Evolutionary conservation across 495 filamentous ascomycete species (phyloP).

Genomic region (Podospora anserina): DNA sequence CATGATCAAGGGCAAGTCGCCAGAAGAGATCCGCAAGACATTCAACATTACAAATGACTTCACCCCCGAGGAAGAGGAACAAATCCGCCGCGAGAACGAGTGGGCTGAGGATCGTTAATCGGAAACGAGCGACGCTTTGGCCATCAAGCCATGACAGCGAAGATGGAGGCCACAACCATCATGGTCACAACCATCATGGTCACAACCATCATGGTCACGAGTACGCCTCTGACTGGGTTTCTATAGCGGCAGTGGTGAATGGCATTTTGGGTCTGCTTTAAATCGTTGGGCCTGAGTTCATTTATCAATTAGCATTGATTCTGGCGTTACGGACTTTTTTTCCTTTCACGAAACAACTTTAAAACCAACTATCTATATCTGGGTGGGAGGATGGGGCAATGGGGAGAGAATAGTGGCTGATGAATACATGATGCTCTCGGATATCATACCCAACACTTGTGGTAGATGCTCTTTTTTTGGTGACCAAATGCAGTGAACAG

Average conservation of each 20-base stretch:
- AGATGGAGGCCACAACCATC: background rate
- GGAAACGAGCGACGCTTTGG: background rate
- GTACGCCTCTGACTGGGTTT: background rate
- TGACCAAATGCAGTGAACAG: background rate
- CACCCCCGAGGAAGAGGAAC: slow-evolving; percentile 77
- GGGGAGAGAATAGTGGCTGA: background rate
- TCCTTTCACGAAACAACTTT: background rate
- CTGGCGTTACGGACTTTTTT: background rate
- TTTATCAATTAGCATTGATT: background rate
- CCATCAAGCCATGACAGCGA: background rate
- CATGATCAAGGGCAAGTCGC: slow-evolving; percentile 84
- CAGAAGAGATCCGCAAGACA: slow-evolving; percentile 77
- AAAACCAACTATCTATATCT: background rate
- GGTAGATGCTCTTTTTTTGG: background rate
- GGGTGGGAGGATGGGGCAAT: background rate
- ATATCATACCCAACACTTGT: background rate
- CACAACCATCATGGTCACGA: background rate
- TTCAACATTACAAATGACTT: slow-evolving; percentile 85
- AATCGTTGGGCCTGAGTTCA: background rate
- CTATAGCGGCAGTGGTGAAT: background rate
- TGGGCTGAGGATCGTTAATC: slow-evolving; percentile 70
- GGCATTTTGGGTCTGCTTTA: background rate
- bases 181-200: too few relatives aligned
- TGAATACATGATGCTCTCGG: background rate
- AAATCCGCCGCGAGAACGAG: slow-evolving; percentile 80